These are phyloP conservation scores for Phytophthora pinifolia DNA, from an alignment of 352 stramenopile species.

Conservation along the genomic window DNA sequence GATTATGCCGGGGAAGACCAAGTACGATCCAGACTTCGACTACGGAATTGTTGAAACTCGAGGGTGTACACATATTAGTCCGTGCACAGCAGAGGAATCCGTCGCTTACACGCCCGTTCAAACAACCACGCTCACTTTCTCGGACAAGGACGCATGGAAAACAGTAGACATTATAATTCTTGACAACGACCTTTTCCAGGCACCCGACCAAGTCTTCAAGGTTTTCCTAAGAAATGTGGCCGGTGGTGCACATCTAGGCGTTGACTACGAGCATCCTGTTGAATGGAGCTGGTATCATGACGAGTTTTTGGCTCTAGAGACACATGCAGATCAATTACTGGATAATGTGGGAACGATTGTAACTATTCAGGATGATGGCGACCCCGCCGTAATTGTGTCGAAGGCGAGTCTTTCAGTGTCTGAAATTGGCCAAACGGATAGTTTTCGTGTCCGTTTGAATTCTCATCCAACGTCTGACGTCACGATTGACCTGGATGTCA, in stretches of 20 bases:
- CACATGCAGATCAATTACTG: constrained; percentile 30
- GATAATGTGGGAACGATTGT: constrained; percentile 74
- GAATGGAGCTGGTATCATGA: constrained; percentile 50
- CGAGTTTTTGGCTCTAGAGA: constrained; percentile 46
- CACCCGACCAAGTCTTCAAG: constrained; percentile 68
- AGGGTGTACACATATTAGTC: constrained; percentile 65
- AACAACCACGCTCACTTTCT: constrained; percentile 51
- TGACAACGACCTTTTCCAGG: constrained; percentile 63
- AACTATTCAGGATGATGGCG: constrained; percentile 63
- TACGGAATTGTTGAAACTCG: constrained; percentile 48
- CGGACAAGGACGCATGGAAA: constrained; percentile 43
- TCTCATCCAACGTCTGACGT: constrained; percentile 43
- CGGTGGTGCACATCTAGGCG: constrained; percentile 55
- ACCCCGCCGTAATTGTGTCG: constrained; percentile 61
- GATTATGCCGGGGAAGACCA: constrained; percentile 46
- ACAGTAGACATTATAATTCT: constrained; percentile 52
- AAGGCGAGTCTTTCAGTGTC: constrained; percentile 67
- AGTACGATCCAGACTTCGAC: constrained; percentile 57
- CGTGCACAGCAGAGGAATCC: constrained; percentile 48
- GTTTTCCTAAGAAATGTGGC: constrained; percentile 45
- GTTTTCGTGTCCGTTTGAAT: constrained; percentile 55
- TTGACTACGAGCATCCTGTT: constrained; percentile 59
- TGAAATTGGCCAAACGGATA: constrained; percentile 65
- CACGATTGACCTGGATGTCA: constrained; percentile 24
- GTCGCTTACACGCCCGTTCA: constrained; percentile 52